phyloP scores from a whole-genome alignment of 768 basidiomycete species.

The Russula sp. region DNA sequence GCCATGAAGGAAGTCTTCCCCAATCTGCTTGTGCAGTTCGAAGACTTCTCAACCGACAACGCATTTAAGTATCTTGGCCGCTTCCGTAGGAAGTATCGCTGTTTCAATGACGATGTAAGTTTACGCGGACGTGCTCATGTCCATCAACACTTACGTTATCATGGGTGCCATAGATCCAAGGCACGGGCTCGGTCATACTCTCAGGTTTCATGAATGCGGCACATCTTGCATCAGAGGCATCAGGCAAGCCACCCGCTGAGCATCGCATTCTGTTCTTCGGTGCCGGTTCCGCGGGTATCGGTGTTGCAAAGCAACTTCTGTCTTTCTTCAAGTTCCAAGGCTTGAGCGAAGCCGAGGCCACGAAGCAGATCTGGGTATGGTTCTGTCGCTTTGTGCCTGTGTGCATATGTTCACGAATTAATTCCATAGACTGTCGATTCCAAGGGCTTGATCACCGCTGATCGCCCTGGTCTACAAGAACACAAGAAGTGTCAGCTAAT shows the following conservation, averaged over 20 bases:
- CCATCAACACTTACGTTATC: not conserved
- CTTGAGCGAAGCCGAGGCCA: conserved; percentile 67
- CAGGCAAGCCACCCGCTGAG: conserved; percentile 54
- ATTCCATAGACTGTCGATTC: conserved; percentile 50
- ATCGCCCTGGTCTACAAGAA: conserved; percentile 62
- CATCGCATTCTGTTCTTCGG: conserved; percentile 92
- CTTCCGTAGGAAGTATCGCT: conserved; percentile 65
- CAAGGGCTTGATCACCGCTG: conserved; percentile 75
- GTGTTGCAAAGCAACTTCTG: conserved; percentile 82
- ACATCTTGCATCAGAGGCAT: conserved; percentile 62
- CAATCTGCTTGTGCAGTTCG: conserved; percentile 79
- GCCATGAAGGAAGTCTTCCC: conserved; percentile 74
- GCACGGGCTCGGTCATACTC: conserved; percentile 86
- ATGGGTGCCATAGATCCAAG: conserved; percentile 22
- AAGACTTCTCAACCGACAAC: conserved; percentile 90
- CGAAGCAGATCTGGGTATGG: conserved; percentile 61
- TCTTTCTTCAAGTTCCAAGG: conserved; percentile 85
- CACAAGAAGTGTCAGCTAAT: conserved; percentile 68
- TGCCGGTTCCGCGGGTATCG: conserved; percentile 87
- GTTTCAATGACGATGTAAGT: conserved; percentile 88
- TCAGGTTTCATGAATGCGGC: conserved; percentile 88
- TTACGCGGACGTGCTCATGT: too few relatives aligned
- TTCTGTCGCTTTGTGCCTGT: not conserved
- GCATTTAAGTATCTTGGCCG: conserved; percentile 80
- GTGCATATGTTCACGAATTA: not conserved